Conservation (phyloP, 129 eudicot species). For the sunflower (Helianthus annuus) region DNA sequence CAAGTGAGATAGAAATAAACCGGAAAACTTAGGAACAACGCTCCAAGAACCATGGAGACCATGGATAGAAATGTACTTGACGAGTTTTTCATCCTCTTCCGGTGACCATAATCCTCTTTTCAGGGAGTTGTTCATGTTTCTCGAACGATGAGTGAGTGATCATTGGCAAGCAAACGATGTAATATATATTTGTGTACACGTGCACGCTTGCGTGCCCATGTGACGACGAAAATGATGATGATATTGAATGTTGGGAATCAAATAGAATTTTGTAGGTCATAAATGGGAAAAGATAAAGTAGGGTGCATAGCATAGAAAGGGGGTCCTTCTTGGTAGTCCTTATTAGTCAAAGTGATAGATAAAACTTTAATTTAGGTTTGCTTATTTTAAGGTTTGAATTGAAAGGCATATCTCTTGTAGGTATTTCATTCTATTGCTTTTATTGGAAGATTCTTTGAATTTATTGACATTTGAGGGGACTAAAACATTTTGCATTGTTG, state of each 20-base stretch:
- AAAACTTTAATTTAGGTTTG: not conserved
- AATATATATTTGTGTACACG: not conserved
- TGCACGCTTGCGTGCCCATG: too few species aligned
- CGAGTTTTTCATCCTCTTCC: slow-evolving; percentile 73
- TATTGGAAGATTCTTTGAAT: slow-evolving; percentile 16
- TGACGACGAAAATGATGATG: not conserved
- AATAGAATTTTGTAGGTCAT: not conserved
- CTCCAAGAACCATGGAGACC: slow-evolving; percentile 74
- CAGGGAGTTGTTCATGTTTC: slow-evolving; percentile 42
- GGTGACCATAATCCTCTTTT: slow-evolving; percentile 87
- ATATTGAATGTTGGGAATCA: slow-evolving; percentile 13
- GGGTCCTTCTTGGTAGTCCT: slow-evolving; percentile 16
- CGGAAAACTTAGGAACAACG: slow-evolving; percentile 66
- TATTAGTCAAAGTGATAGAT: slow-evolving; percentile 2
- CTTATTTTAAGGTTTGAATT: not conserved
- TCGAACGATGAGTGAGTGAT: not conserved
- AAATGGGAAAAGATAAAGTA: not conserved
- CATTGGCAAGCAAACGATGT: slow-evolving; percentile 13
- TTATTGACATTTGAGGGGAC: slow-evolving; percentile 12
- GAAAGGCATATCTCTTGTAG: not conserved
- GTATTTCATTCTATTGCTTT: slow-evolving; percentile 1
- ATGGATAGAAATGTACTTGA: slow-evolving; percentile 50
- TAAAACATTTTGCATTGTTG: not conserved
- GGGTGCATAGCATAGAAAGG: slow-evolving; percentile 20
- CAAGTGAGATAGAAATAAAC: slow-evolving; percentile 9